phyloP scores from a whole-genome alignment of 208 protist genomes.

The Herpetomonas tarakana region DNA sequence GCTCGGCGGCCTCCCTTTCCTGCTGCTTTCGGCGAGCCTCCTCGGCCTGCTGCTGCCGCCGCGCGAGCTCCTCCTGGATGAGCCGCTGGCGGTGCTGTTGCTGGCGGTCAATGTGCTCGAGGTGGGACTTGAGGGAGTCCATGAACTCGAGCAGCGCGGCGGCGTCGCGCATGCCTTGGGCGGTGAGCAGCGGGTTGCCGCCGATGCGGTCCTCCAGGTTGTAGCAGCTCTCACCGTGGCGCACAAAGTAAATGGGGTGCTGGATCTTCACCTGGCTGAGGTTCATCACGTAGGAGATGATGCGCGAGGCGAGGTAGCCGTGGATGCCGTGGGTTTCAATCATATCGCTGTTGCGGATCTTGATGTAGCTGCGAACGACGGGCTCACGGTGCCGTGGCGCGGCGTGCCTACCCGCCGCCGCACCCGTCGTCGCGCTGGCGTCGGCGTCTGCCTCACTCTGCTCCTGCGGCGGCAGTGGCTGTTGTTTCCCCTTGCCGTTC shows the following conservation, averaged over 20 bases:
- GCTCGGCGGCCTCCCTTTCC: background rate
- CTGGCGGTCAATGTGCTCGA: background rate
- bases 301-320: slow-evolving; percentile 70
- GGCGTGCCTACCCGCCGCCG: background rate
- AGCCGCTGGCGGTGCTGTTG: slow-evolving; percentile 3
- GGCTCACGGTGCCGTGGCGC: slow-evolving; percentile 2
- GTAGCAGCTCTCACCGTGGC: slow-evolving; percentile 84
- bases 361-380: slow-evolving; percentile 44
- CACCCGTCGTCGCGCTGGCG: background rate
- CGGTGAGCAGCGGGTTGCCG: slow-evolving; percentile 72
- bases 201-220: slow-evolving; percentile 87
- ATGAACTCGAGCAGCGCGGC: slow-evolving; percentile 71
- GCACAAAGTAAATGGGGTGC: slow-evolving; percentile 89
- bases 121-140: slow-evolving; percentile 61
- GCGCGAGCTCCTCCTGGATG: slow-evolving; percentile 13
- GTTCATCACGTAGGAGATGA: slow-evolving; percentile 86
- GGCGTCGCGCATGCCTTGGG: slow-evolving; percentile 68
- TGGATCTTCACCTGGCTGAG: slow-evolving; percentile 79
- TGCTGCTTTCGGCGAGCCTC: background rate
- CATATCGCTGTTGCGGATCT: slow-evolving; percentile 43
- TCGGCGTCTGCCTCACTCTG: background rate
- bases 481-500: background rate
- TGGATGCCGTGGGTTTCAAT: slow-evolving; percentile 72
- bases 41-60: slow-evolving; percentile 1
- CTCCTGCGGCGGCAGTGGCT: too few species aligned